A percentile compares a stretch with the other conserved stretches of the same genome.
These are phyloP conservation scores for Naganishia sp. DNA, from an alignment of 1,284 basidiomycete genomes.

Conservation along the genomic window DNA sequence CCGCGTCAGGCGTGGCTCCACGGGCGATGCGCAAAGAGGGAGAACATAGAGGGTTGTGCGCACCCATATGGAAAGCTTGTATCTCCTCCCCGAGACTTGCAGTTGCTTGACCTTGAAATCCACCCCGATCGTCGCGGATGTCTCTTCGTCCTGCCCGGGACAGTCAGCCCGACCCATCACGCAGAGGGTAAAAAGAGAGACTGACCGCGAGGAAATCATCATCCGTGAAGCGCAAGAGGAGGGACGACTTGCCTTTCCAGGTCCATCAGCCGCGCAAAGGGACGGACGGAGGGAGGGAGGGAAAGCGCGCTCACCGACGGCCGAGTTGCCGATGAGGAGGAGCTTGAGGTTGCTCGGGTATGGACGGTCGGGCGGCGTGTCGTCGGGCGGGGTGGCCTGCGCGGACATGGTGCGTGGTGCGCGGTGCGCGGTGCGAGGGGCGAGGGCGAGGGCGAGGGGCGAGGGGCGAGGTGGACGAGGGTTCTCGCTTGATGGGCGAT, in stretches of 20 bases:
- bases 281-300: background rate
- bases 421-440: background rate
- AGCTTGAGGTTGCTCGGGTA: slow-evolving; percentile 56
- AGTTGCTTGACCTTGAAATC: slow-evolving; percentile 60
- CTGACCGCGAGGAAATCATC: slow-evolving; percentile 79
- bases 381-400: no score
- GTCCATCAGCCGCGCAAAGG: background rate
- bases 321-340: slow-evolving; percentile 72
- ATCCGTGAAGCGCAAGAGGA: slow-evolving; percentile 91
- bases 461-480: no score
- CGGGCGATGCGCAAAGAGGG: no score
- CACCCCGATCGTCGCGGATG: slow-evolving; percentile 78
- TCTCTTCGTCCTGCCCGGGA: slow-evolving; percentile 71
- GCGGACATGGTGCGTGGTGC: background rate
- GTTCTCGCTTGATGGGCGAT: no score
- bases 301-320: slow-evolving; percentile 71
- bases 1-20: no score
- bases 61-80: slow-evolving; percentile 62
- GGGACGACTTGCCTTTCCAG: slow-evolving; percentile 63
- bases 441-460: background rate
- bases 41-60: slow-evolving; percentile 28
- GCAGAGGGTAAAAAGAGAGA: background rate
- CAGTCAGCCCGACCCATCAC: background rate
- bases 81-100: slow-evolving; percentile 56
- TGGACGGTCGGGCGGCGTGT: background rate